Evolutionary conservation across 2,329 filamentous ascomycete species (phyloP), one percentile per base, ranked within the genome.

Genomic region (Exophiala sp.): DNA sequence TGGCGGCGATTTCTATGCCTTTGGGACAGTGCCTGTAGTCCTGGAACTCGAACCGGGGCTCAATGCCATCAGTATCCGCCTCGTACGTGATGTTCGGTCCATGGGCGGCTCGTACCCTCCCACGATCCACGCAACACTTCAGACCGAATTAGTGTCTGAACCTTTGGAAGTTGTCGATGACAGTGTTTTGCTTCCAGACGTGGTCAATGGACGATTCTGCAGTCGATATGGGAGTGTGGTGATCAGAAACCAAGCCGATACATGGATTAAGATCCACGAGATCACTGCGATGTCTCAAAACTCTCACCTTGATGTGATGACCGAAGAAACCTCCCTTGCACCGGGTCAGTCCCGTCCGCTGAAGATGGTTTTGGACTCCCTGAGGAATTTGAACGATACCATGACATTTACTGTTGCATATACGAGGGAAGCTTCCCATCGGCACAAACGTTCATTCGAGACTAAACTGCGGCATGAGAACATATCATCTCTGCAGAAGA

Each of bases 1-100:
- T 62, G 81, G 81, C 6, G 81, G 80, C 10, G 81, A 84, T 64
- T 78, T 77, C 50, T 84, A 80, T 65, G 69, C 69, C 9, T 82
- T 75, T 62, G 68, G 73, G 3, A 74, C 72, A 58, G 75, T 76
- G 5, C 79, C 81, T 4, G 62, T 75, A 18, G 72, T 81, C 2
- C 58, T 83, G 11, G 69, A 73, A 39, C 69, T 84, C 11, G 57
- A 65, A 2, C 77, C 77, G 16, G 81, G 81, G 16, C 57, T 57
- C 11, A 80, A 83, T 67, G 66, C 65, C 21, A 63, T 84, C 43
- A 77, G 82, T 58, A 38, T 83, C 9, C 75, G 80, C 24, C 67
- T 83, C 3, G 68, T 79, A 12, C 73, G 80, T 58, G 81, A 84
- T 68, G 77, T 83, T n/a, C 71, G 81, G 54, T 74, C 77, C 5